A percentile compares a stretch with the other conserved stretches of the same genome.
Evolutionary conservation across 2,329 filamentous ascomycete genomes (phyloP).

Genomic region (Sclerotinia sclerotiorum): DNA sequence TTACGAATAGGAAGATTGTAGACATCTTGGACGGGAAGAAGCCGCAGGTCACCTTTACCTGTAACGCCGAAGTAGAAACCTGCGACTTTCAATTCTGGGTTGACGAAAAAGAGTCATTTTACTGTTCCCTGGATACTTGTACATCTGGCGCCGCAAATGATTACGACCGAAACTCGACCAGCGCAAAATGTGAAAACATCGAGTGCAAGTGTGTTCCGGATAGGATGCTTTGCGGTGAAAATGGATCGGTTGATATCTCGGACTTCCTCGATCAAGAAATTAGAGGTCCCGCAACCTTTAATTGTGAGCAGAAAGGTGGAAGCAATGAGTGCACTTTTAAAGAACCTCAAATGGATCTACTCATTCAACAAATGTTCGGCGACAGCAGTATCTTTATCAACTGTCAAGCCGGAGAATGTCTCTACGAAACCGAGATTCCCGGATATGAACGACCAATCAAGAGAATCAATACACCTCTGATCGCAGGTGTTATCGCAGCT

Average conservation of each 20-base stretch:
- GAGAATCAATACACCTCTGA: slow-evolving; percentile 94
- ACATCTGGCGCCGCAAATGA: slow-evolving; percentile 67
- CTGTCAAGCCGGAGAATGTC: slow-evolving; percentile 85
- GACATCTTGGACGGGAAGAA: slow-evolving; percentile 80
- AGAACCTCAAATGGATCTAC: slow-evolving; percentile 87
- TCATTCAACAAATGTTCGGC: slow-evolving; percentile 87
- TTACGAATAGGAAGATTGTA: slow-evolving; percentile 92
- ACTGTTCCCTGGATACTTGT: slow-evolving; percentile 85
- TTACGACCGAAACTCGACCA: slow-evolving; percentile 73
- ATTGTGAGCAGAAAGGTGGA: slow-evolving; percentile 65
- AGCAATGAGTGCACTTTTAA: slow-evolving; percentile 74
- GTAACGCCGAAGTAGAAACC: slow-evolving; percentile 68
- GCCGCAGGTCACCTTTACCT: slow-evolving; percentile 93
- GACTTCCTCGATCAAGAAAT: slow-evolving; percentile 85
- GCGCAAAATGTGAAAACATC: slow-evolving; percentile 81
- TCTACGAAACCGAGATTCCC: slow-evolving; percentile 89
- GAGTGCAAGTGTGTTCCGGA: slow-evolving; percentile 85
- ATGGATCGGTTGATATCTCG: slow-evolving; percentile 85
- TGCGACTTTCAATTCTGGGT: slow-evolving; percentile 99
- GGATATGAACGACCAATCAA: slow-evolving; percentile 88
- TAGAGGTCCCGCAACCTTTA: slow-evolving; percentile 82
- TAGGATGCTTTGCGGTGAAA: slow-evolving; percentile 90
- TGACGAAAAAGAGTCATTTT: slow-evolving; percentile 90
- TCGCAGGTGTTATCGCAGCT: slow-evolving; percentile 87
- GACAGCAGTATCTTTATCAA: slow-evolving; percentile 83